Conservation (phyloP, 148 eudicot genomes). For the Polygonum aviculare region DNA sequence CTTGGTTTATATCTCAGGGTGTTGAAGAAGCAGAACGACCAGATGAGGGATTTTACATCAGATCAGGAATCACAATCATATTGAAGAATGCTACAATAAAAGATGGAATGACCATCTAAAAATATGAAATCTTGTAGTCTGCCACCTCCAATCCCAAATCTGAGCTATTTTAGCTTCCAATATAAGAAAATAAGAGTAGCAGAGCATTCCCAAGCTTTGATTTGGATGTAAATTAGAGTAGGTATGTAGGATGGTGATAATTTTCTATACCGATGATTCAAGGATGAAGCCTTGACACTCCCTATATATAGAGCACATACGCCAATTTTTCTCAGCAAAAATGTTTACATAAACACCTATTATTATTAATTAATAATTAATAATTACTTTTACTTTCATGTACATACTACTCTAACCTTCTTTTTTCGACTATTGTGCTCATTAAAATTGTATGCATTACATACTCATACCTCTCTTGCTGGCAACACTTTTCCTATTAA, state of each 20-base stretch:
- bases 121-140: background rate
- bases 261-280: background rate
- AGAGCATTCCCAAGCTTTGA: background rate
- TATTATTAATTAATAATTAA: background rate
- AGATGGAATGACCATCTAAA: conserved; percentile 61
- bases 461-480: background rate
- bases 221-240: background rate
- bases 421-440: background rate
- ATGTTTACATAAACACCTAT: background rate
- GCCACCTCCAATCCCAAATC: background rate
- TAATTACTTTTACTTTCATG: background rate
- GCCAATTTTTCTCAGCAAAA: too few species aligned
- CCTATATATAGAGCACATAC: background rate
- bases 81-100: conserved; percentile 75
- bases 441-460: background rate
- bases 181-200: background rate
- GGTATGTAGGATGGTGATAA: background rate
- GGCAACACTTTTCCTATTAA: conserved; percentile 18
- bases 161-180: background rate
- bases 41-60: conserved; percentile 76
- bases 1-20: conserved; percentile 20
- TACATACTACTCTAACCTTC: background rate
- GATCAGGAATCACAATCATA: conserved; percentile 74
- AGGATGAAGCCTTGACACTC: background rate
- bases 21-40: conserved; percentile 85